Evolutionary conservation across 2,329 filamentous ascomycete species (phyloP), one percentile per base, ranked within the genome.

Genomic region (Verticillium nonalfalfae): DNA sequence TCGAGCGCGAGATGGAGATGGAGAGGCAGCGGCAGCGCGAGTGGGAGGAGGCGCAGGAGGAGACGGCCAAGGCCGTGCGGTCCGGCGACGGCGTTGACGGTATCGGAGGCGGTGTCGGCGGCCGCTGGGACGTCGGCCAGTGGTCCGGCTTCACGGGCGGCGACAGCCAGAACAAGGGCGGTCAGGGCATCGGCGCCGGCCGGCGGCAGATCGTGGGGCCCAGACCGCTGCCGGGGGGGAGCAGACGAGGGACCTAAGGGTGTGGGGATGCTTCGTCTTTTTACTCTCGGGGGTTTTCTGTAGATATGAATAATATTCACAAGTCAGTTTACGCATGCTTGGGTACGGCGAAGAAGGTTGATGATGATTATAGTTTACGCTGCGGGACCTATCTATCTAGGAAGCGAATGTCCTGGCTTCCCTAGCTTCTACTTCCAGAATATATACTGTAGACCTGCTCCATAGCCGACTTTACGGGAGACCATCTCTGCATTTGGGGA

Each of bases 201-300:
- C 80, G 88, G 71, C 83, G 90, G 71, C 90, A 90, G 77, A 93
- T 94, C 73, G 87, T 91, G n/a, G 90, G 90, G 11, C 90, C 90
- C 0, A 79, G 90, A 70, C 89, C 90, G 57, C 78, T 89, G 67
- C 85, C 85, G 33, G 54, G 54, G 26, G 14, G 18, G 7, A 56
- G 18, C n/a, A 50, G 45, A 18, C 26, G 45, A 50, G 45, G n/a
- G 9, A n/a, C 11, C 18, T 26, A 18, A n/a, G 6, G 39, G 15
- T 45, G 39, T 36, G 35, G 13, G 35, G 35, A 21, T 21, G 45
- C 15, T 18, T 13, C 15, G 9, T 21, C 45, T 50, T 21, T 50
- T 14, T 50, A 9, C 35, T 9, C 13, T 36, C 9, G 13, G 35
- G 45, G n/a, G 9, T n/a, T n/a, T 50, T 9, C 21, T 50, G 45